Base-by-base conservation (phyloP, 371 early-diverging fungal genomes). In the Rhizopus microsporus region DNA sequence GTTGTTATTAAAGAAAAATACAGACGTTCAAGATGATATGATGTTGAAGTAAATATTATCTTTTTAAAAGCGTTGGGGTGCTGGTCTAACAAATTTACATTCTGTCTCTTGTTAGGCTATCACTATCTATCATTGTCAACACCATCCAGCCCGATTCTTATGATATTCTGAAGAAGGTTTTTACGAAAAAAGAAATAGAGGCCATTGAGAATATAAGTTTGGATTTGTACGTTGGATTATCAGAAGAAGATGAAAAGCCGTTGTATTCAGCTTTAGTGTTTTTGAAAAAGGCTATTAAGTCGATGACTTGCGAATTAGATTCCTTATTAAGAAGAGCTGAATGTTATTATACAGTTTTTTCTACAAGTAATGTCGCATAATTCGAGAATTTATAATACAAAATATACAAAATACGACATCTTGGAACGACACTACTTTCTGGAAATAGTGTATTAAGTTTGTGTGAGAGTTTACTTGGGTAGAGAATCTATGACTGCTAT, bases 21-120 rank as follows among this genome's bases (percentile, higher is more conserved):
- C 42, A 49, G 16, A 56, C 49, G 57, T 13, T 56, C 23, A 40
- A 23, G 57, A 56, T 56, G 57, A 56, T 42, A 56, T 56, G 51
- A 57, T 57, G 57, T 51, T 57, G 34, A 57, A 57, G 51, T 51
- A 57, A 51, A 51, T 51, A 57, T 51, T 4, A 49, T 57, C 48
- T 51, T 51, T 57, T 57, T 51, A 57, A 57, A 57, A 51, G 32
- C 51, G 51, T 57, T 50, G 13, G 9, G 50, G 29, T 45, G 7
- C 33, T 51, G 58, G 35, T 51, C 34, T 57, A 51, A 57, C 17
- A 57, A 43, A 51, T 44, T 51, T 57, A 4, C 42, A 35, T 51
- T 57, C 51, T 57, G 13, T 57, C 30, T 42, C 51, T 57, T 45
- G 34, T 15, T 51, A 57, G 58, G 38, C 45, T 51, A 52, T 58